Conservation (phyloP, 352 stramenopile genomes). For the Globisporangium camurandrum region DNA sequence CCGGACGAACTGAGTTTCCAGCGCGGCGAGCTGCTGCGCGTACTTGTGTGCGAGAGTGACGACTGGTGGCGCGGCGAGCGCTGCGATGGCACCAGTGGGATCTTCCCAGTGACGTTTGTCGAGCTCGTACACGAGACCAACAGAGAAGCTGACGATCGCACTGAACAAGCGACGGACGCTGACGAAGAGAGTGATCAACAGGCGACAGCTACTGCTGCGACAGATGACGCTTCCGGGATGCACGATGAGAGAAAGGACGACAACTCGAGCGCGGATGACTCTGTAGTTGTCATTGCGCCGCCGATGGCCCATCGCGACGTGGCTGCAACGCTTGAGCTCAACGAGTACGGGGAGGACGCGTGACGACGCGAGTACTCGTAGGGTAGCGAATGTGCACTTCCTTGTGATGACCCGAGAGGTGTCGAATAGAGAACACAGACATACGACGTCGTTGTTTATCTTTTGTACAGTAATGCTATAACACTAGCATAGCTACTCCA, state of each 20-base stretch:
- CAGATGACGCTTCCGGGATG: background rate
- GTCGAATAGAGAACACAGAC: no score
- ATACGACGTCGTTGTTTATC: no score
- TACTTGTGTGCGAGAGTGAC: constrained; percentile 33
- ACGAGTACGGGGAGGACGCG: no score
- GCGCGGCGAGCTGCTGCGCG: constrained; percentile 41
- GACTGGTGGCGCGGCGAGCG: constrained; percentile 62
- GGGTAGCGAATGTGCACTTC: no score
- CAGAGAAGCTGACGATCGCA: background rate
- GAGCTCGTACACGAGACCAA: constrained; percentile 1
- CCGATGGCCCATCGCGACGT: constrained; percentile 6
- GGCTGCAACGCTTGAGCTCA: constrained; percentile 6
- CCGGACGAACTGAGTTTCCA: constrained; percentile 43
- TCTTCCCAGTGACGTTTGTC: constrained; percentile 52
- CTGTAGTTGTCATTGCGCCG: background rate
- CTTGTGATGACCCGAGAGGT: no score
- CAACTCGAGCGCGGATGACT: background rate
- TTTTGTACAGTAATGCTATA: no score
- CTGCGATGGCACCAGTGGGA: constrained; percentile 48
- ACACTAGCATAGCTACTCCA: no score
- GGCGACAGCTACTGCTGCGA: background rate
- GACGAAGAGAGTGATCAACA: background rate
- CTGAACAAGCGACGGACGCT: background rate
- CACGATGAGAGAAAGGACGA: background rate
- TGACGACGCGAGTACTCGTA: no score